A percentile compares a stretch with the other conserved stretches of the same genome.
Evolutionary conservation across 495 filamentous ascomycete species (phyloP).

Genomic region (Aspergillus baeticus): DNA sequence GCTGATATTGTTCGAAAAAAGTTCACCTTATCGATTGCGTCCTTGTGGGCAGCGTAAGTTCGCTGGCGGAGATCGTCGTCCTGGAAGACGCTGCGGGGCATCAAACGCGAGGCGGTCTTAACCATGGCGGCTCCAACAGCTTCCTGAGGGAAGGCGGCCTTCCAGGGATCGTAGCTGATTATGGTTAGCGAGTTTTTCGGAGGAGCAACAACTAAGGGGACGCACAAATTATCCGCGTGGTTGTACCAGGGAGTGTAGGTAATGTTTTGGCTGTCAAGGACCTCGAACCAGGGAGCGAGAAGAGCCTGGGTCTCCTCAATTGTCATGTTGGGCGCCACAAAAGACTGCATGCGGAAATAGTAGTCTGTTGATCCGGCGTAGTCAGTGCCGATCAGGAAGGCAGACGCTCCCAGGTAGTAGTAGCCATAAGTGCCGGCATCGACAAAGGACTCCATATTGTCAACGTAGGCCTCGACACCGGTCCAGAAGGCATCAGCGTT

Average conservation of each 20-base stretch:
- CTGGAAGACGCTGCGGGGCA: conserved; percentile 48
- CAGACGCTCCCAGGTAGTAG: conserved; percentile 33
- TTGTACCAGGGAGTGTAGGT: conserved; percentile 45
- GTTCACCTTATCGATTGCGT: conserved; percentile 32
- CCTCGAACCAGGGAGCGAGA: conserved; percentile 45
- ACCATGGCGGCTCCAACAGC: conserved; percentile 38
- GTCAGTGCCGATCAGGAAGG: conserved; percentile 10
- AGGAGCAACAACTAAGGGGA: neutral
- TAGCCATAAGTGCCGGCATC: conserved; percentile 57
- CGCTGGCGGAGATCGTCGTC: conserved; percentile 31
- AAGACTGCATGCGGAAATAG: conserved; percentile 45
- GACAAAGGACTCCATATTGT: conserved; percentile 46
- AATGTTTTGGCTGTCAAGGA: conserved; percentile 34
- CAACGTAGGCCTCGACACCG: conserved; percentile 47
- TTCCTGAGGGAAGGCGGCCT: conserved; percentile 47
- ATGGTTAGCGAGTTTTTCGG: neutral
- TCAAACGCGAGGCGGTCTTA: conserved; percentile 48
- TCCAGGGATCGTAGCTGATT: conserved; percentile 41
- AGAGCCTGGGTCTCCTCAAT: conserved; percentile 40
- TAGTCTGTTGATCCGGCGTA: conserved; percentile 15
- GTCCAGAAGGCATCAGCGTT: conserved; percentile 48
- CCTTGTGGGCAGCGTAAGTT: conserved; percentile 44
- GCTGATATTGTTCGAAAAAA: too few species aligned
- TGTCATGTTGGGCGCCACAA: conserved; percentile 52
- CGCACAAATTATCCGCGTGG: conserved; percentile 44